These are phyloP conservation scores for Suhomyces sp. DNA, from an alignment of 805 yeast genomes.

Conservation along the genomic window DNA sequence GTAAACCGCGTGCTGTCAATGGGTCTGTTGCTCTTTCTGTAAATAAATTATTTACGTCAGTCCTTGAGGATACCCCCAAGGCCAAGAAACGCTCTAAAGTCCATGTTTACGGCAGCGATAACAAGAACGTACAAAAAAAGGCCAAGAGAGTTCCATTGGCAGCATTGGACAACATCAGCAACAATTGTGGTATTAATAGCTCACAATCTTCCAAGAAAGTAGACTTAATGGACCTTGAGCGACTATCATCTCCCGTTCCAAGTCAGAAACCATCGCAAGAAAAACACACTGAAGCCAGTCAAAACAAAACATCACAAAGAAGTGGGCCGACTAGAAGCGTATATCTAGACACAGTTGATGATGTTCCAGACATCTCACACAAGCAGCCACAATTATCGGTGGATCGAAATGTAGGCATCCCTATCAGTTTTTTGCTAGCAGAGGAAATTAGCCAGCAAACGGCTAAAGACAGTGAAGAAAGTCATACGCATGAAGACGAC, in stretches of 20 bases:
- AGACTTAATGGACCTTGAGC: not conserved
- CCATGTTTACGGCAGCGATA: slow-evolving; percentile 1
- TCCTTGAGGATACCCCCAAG: not conserved
- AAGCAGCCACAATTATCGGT: not conserved
- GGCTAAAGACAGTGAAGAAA: not conserved
- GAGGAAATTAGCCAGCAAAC: not conserved
- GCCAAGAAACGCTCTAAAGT: not conserved
- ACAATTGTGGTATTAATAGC: not conserved
- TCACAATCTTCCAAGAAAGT: not conserved
- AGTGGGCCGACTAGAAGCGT: not conserved
- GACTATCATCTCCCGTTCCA: not conserved
- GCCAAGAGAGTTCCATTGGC: not conserved
- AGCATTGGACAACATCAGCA: not conserved
- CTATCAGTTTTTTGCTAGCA: not conserved
- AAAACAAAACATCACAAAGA: not conserved
- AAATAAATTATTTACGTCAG: not conserved
- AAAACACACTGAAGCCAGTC: not conserved
- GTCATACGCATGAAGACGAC: not conserved
- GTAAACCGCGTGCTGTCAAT: not conserved
- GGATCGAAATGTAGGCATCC: not conserved
- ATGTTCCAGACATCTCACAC: not conserved
- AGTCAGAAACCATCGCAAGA: not conserved
- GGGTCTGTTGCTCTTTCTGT: not conserved
- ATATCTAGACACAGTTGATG: not conserved
- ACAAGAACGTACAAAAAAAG: not conserved